Evolutionary conservation across 192 early-diverging fungal genomes (phyloP), one percentile per base, ranked within the genome.

Genomic region (Coemansia sp.): DNA sequence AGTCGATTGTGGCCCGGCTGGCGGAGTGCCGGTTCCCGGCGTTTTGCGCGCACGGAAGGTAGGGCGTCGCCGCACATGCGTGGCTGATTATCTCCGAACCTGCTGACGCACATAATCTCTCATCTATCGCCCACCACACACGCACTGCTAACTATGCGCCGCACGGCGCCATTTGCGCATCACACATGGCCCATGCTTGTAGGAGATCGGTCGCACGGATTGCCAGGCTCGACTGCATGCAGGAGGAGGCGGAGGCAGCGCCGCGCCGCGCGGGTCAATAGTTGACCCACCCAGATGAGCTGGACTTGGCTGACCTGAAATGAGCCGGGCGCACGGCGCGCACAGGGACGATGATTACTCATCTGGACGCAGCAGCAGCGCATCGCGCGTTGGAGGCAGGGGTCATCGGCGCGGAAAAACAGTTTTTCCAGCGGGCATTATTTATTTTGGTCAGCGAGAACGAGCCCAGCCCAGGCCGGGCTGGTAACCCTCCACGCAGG

Each of bases 31-130:
- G 40, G 36, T 66, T 67, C 26, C 64, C 72, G 0, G 50, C 34
- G 39, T 74, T 60, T 42, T 74, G 72, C 39, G 72, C 72, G 4
- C 72, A 74, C 18, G 72, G 72, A 41, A 67, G 72, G 58, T 47
- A 52, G 37, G 57, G n/a, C n/a, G n/a, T n/a, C n/a, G n/a, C n/a
- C n/a, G n/a, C 38, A 18, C 19, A 53, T 18, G 18, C 15, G 29
- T 18, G 8, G 2, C 13, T 13, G 9, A 53, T n/a, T 7, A 0
- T 20, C 15, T 53, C 17, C 33, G 34, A 15, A 11, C 10, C 34
- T 36, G 3, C 10, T 3, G n/a, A n/a, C n/a, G n/a, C n/a, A n/a
- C n/a, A n/a, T 36, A 36, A 36, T 15, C 14, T 11, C 34, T 36
- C 13, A 36, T 36, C 14, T 15, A 15, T 11, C 14, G 13, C 34